phyloP scores from a whole-genome alignment of 331 rosid species.

The Dryas integrifolia region DNA sequence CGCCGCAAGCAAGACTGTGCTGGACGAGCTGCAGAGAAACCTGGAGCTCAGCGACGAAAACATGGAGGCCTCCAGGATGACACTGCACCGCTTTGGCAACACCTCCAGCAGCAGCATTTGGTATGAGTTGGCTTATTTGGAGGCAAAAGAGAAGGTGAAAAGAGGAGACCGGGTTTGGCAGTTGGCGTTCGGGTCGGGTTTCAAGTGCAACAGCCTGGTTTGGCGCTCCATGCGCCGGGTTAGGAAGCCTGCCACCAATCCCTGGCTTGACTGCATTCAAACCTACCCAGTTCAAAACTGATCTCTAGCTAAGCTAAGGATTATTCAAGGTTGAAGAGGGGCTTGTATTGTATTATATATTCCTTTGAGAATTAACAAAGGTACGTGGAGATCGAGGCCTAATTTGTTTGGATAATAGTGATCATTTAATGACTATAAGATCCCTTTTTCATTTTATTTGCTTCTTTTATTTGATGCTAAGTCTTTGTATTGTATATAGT shows the following conservation, averaged over 20 bases:
- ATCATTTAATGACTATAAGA: not conserved
- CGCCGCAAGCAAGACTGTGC: slow-evolving; percentile 72
- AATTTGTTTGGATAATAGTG: no score
- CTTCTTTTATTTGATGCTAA: not conserved
- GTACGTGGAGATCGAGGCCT: no score
- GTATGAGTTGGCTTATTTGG: slow-evolving; percentile 92
- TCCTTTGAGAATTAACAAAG: no score
- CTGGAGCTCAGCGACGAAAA: slow-evolving; percentile 73
- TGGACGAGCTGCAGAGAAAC: slow-evolving; percentile 85
- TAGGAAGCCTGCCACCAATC: slow-evolving; percentile 54
- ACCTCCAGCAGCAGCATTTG: slow-evolving; percentile 95
- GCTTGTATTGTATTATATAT: no score
- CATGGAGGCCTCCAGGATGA: slow-evolving; percentile 88
- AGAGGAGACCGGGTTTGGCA: slow-evolving; percentile 93
- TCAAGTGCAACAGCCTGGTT: slow-evolving; percentile 87
- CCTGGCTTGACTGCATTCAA: slow-evolving; percentile 85
- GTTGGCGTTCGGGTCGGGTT: slow-evolving; percentile 92
- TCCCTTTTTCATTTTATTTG: not conserved
- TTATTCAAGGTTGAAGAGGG: not conserved
- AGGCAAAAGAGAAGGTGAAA: slow-evolving; percentile 72
- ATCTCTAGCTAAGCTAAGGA: slow-evolving; percentile 6
- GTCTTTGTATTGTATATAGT: not conserved
- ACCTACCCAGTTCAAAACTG: slow-evolving; percentile 44
- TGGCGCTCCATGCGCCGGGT: slow-evolving; percentile 71
- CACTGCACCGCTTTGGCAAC: slow-evolving; percentile 86